phyloP scores from a whole-genome alignment of 306 rosid genomes.

The Vigna radiata region DNA sequence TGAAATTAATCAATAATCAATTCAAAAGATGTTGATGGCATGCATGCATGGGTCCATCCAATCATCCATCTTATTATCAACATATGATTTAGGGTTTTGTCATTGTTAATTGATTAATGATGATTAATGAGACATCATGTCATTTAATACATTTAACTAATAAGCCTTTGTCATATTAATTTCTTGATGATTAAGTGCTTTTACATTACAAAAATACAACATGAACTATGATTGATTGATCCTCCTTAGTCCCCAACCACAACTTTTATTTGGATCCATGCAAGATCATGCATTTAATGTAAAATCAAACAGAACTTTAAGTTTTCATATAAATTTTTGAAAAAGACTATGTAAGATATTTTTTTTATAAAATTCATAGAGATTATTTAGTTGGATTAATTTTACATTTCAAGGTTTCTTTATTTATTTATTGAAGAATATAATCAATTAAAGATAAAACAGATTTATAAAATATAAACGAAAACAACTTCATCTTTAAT shows the following conservation, averaged over 20 bases:
- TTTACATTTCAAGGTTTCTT: too few relatives aligned
- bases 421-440: too few relatives aligned
- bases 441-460: too few relatives aligned
- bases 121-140: not conserved
- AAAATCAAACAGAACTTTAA: not conserved
- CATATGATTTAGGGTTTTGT: not conserved
- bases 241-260: not conserved
- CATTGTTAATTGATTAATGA: not conserved
- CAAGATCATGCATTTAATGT: not conserved
- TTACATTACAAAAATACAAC: not conserved
- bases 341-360: too few relatives aligned
- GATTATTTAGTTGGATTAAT: too few relatives aligned
- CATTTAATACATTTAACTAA: not conserved
- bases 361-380: too few relatives aligned
- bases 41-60: not conserved
- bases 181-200: not conserved
- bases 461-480: too few relatives aligned
- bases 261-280: not conserved
- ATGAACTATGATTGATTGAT: not conserved
- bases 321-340: not conserved
- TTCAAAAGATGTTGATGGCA: not conserved
- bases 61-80: not conserved
- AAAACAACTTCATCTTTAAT: too few relatives aligned
- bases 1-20: not conserved
- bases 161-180: not conserved